Base-by-base conservation (phyloP, 2,329 filamentous ascomycete genomes). In the Ophiostoma australiae region DNA sequence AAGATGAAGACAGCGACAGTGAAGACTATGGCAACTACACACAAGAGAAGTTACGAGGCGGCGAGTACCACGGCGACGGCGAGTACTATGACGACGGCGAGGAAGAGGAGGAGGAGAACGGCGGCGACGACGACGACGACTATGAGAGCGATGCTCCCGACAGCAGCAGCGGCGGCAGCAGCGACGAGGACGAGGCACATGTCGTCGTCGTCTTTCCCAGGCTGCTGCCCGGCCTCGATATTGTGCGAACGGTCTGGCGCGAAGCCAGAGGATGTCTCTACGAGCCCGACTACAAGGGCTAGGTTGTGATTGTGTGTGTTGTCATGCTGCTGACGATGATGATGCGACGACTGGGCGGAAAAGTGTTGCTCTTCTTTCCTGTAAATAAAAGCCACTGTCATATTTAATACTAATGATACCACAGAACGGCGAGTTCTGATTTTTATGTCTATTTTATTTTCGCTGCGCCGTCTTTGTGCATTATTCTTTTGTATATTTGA, bases 191-290 rank as follows among this genome's bases (percentile, higher is more conserved):
- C 1, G 94, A 98, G 80, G 87, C 90, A 70, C 90, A 95, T 74
- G 86, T 97, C 4, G 91, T 98, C 0, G 94, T 99, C n/a, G 93
- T 98, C 3, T 99, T 99, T 78, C 94, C 94, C 2, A 86, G 86
- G 71, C 80, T 97, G 74, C 78, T 97, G 73, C 95, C 95, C 0
- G 82, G 88, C 72, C 83, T 91, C 71, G 84, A 83, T 68, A 90
- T 97, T 70, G 84, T 98, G 37, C 93, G 97, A 82, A 86, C 88
- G 75, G 94, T 98, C 1, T 98, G 95, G 95, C 89, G 93, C 76
- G 94, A 93, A 0, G 88, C 90, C 2, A 87, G 92, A 75, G 89
- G 87, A 71, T 97, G 94, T 80, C 82, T 99, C 73, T 96, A 93
- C 79, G 93, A 92, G 52, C 71, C 70, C 5, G 69, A 70, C 13